Evolutionary conservation across 2,329 filamentous ascomycete species (phyloP).

Genomic region (Parascedosporium putredinis): DNA sequence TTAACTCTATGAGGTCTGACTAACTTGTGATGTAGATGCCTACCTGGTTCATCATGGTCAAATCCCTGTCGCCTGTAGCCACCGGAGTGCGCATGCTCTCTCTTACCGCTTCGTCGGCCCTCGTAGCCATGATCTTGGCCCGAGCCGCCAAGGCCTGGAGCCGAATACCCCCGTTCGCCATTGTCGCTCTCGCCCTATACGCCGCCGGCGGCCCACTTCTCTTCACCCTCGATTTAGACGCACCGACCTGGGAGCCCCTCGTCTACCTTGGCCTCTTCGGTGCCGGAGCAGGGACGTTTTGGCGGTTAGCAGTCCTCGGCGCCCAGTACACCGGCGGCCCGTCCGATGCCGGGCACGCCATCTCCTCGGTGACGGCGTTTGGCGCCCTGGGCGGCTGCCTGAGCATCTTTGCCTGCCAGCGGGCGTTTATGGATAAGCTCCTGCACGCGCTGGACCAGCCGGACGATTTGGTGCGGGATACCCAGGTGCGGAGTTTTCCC

Average conservation of each 20-base stretch:
- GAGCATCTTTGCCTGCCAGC: conserved; percentile 27
- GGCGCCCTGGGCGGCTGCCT: conserved; percentile 31
- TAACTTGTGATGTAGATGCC: conserved; percentile 17
- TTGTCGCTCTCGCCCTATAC: conserved; percentile 22
- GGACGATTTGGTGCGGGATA: background rate
- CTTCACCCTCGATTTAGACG: conserved; percentile 26
- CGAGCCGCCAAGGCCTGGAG: too few species aligned
- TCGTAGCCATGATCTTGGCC: conserved; percentile 8
- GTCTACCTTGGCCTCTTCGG: conserved; percentile 34
- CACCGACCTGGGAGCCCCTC: conserved; percentile 27
- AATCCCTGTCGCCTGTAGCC: conserved; percentile 24
- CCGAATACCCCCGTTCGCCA: conserved; percentile 32
- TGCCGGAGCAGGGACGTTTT: conserved; percentile 27
- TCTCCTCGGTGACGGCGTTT: conserved; percentile 29
- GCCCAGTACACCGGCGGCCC: conserved; percentile 29
- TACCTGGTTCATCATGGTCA: conserved; percentile 35
- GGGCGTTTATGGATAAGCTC: background rate
- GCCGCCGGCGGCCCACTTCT: conserved; percentile 31
- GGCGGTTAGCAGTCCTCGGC: conserved; percentile 31
- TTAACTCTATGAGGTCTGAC: too few species aligned
- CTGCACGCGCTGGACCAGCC: background rate
- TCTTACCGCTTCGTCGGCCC: conserved; percentile 7
- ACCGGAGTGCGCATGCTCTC: conserved; percentile 17
- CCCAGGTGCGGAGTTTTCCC: background rate
- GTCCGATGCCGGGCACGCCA: conserved; percentile 32